Percentiles rank a stretch among this genome's conserved stretches.
Evolutionary conservation across 495 filamentous ascomycete genomes (phyloP).

Genomic region (Sphaerosporella brunnea): DNA sequence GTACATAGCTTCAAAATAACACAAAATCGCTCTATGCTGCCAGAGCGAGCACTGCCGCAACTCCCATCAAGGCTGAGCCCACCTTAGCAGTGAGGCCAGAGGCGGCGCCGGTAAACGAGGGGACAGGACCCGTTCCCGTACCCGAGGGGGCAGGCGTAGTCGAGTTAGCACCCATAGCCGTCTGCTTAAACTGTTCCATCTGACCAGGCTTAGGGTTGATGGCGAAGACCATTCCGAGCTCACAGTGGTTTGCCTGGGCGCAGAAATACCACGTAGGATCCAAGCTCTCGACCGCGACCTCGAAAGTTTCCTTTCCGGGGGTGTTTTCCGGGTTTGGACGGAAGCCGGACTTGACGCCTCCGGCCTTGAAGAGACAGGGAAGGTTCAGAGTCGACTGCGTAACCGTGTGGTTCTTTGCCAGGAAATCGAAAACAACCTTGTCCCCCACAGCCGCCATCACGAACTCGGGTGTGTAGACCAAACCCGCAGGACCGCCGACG

Average conservation of each 20-base stretch:
- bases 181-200: slow-evolving; percentile 6
- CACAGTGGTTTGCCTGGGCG: slow-evolving; percentile 30
- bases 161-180: slow-evolving; percentile 3
- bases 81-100: neutral
- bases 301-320: slow-evolving; percentile 11
- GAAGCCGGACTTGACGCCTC: slow-evolving; percentile 21
- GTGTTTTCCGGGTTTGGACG: slow-evolving; percentile 13
- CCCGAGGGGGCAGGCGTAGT: neutral
- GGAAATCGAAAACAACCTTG: slow-evolving; percentile 55
- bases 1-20: too few species aligned
- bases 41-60: neutral
- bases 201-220: slow-evolving; percentile 16
- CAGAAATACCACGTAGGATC: slow-evolving; percentile 45
- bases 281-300: slow-evolving; percentile 30
- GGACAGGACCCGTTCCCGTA: too few species aligned
- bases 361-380: slow-evolving; percentile 43
- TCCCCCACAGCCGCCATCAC: slow-evolving; percentile 42
- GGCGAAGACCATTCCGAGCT: slow-evolving; percentile 25
- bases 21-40: too few species aligned
- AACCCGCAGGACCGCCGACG: slow-evolving; percentile 42
- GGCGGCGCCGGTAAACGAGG: neutral
- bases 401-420: slow-evolving; percentile 50
- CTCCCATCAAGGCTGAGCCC: neutral
- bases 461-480: slow-evolving; percentile 44
- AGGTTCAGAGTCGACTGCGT: slow-evolving; percentile 50